Evolutionary conservation across 176 grass and related monocot genomes (phyloP).

Genomic region (Carex parvula): DNA sequence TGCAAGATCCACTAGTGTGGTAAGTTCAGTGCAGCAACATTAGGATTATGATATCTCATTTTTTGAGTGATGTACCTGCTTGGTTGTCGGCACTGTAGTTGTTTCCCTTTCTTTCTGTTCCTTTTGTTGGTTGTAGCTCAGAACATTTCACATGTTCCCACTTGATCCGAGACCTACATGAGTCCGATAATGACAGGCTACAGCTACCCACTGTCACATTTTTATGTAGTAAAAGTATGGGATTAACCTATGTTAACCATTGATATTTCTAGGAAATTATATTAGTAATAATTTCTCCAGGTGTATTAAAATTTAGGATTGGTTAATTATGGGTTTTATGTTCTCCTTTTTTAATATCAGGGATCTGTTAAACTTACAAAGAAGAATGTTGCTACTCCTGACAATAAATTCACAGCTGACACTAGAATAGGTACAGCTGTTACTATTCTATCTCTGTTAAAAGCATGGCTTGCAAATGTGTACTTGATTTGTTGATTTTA

Average conservation of each 20-base stretch:
- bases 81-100: not conserved
- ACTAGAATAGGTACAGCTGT: constrained; percentile 1
- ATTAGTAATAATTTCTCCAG: not conserved
- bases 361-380: constrained; percentile 34
- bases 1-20: not conserved
- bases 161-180: not conserved
- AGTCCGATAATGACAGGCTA: not conserved
- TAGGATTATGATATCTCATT: not conserved
- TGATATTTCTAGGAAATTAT: not conserved
- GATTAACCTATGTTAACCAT: not conserved
- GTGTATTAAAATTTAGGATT: not conserved
- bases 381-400: constrained; percentile 32
- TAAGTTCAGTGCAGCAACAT: not conserved
- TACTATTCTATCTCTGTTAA: not conserved
- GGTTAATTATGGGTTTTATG: not conserved
- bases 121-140: not conserved
- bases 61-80: not conserved
- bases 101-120: not conserved
- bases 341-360: not conserved
- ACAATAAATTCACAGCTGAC: constrained; percentile 13
- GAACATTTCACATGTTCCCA: not conserved
- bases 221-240: not conserved
- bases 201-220: not conserved
- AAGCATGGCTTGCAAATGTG: not conserved
- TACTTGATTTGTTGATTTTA: constrained; percentile 5